Base-by-base conservation (phyloP, 768 basidiomycete genomes). In the Amylocystis lapponica region DNA sequence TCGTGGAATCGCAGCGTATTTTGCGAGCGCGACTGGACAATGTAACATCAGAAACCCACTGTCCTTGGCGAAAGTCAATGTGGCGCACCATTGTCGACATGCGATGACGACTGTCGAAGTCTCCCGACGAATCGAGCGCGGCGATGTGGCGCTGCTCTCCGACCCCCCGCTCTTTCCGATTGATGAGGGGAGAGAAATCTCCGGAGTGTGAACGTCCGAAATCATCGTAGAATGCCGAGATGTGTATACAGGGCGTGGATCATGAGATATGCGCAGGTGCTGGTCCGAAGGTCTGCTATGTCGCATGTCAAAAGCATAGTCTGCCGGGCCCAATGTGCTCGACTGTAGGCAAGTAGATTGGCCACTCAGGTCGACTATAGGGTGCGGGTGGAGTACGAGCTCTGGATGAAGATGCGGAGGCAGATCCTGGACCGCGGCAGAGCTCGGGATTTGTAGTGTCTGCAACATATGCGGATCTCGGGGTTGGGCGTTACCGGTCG, bases 1-100 rank as follows among this genome's bases (percentile, higher is more conserved):
- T 72, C 26, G 79, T 83, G 45, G 86, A 89, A 63, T 89, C 87
- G 69, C 87, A 90, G 47, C 83, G 79, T 55, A 89, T 88, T 73
- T 90, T 90, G 61, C 87, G 77, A 49, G 78, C 75, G 53, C 86
- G 87, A 64, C 87, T 89, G 68, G 60, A 53, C 54, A 53, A 41
- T 54, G 50, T 52, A 45, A 47, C 48, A 47, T 30, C 32, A 42
- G 43, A 16, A 22, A 31, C 29, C 26, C 43, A 42, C 32, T 40
- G 44, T 46, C 36, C 32, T 40, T 45, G 35, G 53, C 51, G 41
- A 58, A 34, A 27, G 22, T 27, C 37, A 45, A n/a, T n/a, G n/a
- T n/a, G 25, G 48, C 50, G 69, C 61, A 88, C 86, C 86, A 89
- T 62, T 86, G 84, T 49, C 80, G 80, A 71, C 86, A 89, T 51